Evolutionary conservation across 129 eudicot species (phyloP).

Genomic region (Tagetes patula): DNA sequence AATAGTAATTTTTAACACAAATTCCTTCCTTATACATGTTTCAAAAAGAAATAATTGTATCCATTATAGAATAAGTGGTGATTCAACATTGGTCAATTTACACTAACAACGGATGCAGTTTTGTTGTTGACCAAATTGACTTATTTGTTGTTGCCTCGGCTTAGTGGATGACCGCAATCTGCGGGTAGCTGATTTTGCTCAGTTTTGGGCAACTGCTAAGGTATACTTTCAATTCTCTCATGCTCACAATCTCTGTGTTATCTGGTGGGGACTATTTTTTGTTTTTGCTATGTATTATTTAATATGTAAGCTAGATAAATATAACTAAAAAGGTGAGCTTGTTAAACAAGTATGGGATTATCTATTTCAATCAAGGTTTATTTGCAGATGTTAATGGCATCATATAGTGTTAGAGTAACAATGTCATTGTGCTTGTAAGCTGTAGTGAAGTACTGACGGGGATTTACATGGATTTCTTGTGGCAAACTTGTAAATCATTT

Average conservation of each 20-base stretch:
- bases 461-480: conserved; percentile 9
- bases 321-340: not conserved
- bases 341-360: not conserved
- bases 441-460: conserved; percentile 8
- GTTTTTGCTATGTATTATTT: conserved; percentile 1
- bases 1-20: conserved; percentile 9
- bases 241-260: conserved; percentile 37
- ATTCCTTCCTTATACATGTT: conserved; percentile 20
- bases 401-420: conserved; percentile 14
- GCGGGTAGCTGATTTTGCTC: conserved; percentile 99
- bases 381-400: conserved; percentile 3
- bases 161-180: conserved; percentile 99
- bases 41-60: conserved; percentile 29
- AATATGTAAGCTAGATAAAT: not conserved
- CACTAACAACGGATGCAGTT: conserved; percentile 91
- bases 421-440: not conserved
- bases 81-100: conserved; percentile 39
- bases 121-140: conserved; percentile 83
- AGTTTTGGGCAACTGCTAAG: conserved; percentile 99
- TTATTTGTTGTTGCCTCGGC: conserved; percentile 92
- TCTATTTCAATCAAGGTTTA: not conserved
- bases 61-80: conserved; percentile 29
- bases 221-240: conserved; percentile 82
- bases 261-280: conserved; percentile 14
- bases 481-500: conserved; percentile 4